Evolutionary conservation across 2,329 filamentous ascomycete genomes (phyloP), one percentile per base, ranked within the genome.

Genomic region (Cylindrodendrum hubeiense): DNA sequence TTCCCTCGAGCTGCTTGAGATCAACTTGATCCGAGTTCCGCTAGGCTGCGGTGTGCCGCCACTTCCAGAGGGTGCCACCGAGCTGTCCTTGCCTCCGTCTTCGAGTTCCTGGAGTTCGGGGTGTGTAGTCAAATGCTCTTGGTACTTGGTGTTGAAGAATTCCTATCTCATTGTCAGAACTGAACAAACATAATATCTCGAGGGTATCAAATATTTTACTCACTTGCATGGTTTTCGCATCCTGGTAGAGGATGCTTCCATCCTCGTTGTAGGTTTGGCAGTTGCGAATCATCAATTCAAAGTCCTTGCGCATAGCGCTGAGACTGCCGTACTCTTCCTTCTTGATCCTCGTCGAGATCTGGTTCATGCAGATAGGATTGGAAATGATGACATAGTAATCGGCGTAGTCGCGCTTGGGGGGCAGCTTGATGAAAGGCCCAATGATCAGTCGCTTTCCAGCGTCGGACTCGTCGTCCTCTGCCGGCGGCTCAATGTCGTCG

Each of bases 181-280:
- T 4, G 24, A 30, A 30, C 28, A 26, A 17, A 10, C 34, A 43
- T 22, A 13, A 30, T 19, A 13, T 10, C 13, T 17, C 15, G 39
- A 17, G 34, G n/a, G 24, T 33, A 34, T 22, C 34, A 9, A 2
- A 44, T 39, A 19, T 21, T 19, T 28, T 12, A 60, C 64, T 71
- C 84, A 97, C 94, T 87, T 97, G 93, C 80, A 99, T 98, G 59
- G 92, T 86, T 79, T 95, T 95, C 53, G 95, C 95, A 84, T 99
- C 96, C 75, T 93, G 88, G 82, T 95, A 98, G 58, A 99, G 87
- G 74, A 97, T 85, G 79, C 95, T 98, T 63, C 91, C 93, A 77
- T 98, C 96, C 80, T 99, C 97, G 76, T 99, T 99, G 85, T 97
- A 99, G 3, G 93, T 96, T 78, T 94, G 89, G 70, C 95, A 97